phyloP scores from a whole-genome alignment of 1,139 yeast species.

The Diutina sp. region DNA sequence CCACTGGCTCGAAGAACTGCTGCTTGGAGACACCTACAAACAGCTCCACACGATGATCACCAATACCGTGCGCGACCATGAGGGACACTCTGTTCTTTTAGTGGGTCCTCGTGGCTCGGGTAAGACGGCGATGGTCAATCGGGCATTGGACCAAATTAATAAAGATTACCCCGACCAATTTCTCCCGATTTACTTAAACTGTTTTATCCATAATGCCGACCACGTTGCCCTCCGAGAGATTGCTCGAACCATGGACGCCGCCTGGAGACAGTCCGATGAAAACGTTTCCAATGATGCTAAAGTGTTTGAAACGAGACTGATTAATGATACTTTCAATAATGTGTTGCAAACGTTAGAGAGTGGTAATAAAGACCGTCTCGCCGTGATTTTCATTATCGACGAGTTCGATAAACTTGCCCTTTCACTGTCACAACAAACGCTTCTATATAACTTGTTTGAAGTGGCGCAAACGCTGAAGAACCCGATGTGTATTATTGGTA shows the following conservation, averaged over 20 bases:
- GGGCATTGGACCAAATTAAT: conserved; percentile 38
- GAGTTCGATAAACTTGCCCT: conserved; percentile 69
- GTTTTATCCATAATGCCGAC: conserved; percentile 66
- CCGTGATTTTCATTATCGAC: conserved; percentile 70
- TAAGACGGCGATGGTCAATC: conserved; percentile 52
- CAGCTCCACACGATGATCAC: conserved; percentile 47
- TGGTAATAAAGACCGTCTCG: conserved; percentile 13
- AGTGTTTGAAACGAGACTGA: conserved; percentile 22
- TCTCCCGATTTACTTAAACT: conserved; percentile 53
- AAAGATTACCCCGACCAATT: conserved; percentile 31
- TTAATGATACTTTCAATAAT: conserved; percentile 27
- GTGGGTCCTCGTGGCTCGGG: conserved; percentile 79
- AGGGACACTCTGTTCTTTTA: conserved; percentile 70
- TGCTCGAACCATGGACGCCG: conserved; percentile 66
- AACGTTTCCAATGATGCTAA: conserved; percentile 9
- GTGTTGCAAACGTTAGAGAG: conserved; percentile 19
- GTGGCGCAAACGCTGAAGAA: conserved; percentile 62
- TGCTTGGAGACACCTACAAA: conserved; percentile 10
- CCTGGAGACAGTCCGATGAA: conserved; percentile 18
- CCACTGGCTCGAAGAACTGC: conserved; percentile 3
- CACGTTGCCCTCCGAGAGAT: conserved; percentile 71
- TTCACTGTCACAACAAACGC: conserved; percentile 55
- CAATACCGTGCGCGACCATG: conserved; percentile 54
- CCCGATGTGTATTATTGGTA: conserved; percentile 75
- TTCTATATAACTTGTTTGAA: conserved; percentile 79